Percentiles rank a stretch among this genome's conserved stretches.
Conservation (phyloP, 75 land plant species). For the Pinus albicaulis region DNA sequence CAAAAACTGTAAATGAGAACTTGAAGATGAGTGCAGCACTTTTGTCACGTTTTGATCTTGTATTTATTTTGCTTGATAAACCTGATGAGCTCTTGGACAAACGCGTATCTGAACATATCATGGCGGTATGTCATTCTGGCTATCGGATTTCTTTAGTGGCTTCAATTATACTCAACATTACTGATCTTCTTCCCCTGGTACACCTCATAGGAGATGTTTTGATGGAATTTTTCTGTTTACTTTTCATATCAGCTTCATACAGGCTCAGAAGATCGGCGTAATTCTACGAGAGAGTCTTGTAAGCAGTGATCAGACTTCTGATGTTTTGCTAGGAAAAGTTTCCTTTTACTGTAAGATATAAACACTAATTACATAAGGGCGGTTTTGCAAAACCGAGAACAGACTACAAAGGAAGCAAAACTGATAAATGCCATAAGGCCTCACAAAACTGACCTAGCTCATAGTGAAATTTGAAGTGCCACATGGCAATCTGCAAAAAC, state of each 20-base stretch:
- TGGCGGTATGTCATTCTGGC: constrained; percentile 66
- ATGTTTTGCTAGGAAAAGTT: not conserved
- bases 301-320: constrained; percentile 6
- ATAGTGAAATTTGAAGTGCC: no score
- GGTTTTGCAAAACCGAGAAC: no score
- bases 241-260: constrained; percentile 74
- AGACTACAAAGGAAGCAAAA: no score
- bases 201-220: not conserved
- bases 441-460: no score
- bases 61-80: constrained; percentile 86
- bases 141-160: not conserved
- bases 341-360: no score
- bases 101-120: constrained; percentile 86
- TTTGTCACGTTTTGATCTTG: constrained; percentile 89
- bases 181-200: not conserved
- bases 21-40: constrained; percentile 96
- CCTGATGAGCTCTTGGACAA: constrained; percentile 89
- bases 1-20: constrained; percentile 98
- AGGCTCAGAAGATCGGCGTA: constrained; percentile 48
- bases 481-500: no score
- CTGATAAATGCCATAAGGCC: no score
- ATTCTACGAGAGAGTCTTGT: constrained; percentile 55
- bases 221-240: not conserved
- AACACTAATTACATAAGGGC: no score
- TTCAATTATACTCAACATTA: not conserved